These are phyloP conservation scores for Candida dubliniensis DNA, from an alignment of 1,139 yeast genomes.

Conservation along the genomic window DNA sequence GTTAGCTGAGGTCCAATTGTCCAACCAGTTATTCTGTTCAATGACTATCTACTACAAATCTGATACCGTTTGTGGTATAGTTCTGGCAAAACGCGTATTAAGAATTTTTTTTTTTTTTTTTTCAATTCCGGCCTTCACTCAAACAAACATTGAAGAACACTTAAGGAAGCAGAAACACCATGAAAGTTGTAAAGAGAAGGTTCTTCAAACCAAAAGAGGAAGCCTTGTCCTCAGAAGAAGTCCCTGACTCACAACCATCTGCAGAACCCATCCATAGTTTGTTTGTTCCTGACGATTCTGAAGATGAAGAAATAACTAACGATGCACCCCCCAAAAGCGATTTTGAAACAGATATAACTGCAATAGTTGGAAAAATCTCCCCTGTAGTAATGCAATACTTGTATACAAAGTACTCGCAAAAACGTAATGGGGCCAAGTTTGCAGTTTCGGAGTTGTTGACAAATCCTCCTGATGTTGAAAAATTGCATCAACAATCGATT, in stretches of 20 bases:
- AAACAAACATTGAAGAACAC: neutral
- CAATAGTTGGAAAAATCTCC: constrained; percentile 24
- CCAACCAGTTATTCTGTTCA: too few species aligned
- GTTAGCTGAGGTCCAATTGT: too few species aligned
- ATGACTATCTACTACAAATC: too few species aligned
- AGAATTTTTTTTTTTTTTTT: neutral
- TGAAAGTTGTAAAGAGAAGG: constrained; percentile 12
- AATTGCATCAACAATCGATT: constrained; percentile 3
- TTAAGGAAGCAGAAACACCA: neutral
- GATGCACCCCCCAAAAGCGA: constrained; percentile 14
- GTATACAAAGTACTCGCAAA: constrained; percentile 23
- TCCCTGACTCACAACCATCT: constrained; percentile 17
- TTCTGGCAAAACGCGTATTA: neutral
- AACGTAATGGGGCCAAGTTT: constrained; percentile 24
- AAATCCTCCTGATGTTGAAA: constrained; percentile 14
- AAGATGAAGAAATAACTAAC: constrained; percentile 11
- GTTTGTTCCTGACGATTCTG: constrained; percentile 20
- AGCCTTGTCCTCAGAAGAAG: neutral
- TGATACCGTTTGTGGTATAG: too few species aligned
- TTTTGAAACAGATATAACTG: constrained; percentile 22
- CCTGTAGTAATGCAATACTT: constrained; percentile 18
- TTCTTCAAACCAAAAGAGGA: constrained; percentile 14
- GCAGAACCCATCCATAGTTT: constrained; percentile 6
- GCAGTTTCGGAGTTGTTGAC: constrained; percentile 33
- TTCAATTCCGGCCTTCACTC: neutral